Base-by-base conservation (phyloP, 164 flowering plant genomes). In the Cinnamomum micranthum region DNA sequence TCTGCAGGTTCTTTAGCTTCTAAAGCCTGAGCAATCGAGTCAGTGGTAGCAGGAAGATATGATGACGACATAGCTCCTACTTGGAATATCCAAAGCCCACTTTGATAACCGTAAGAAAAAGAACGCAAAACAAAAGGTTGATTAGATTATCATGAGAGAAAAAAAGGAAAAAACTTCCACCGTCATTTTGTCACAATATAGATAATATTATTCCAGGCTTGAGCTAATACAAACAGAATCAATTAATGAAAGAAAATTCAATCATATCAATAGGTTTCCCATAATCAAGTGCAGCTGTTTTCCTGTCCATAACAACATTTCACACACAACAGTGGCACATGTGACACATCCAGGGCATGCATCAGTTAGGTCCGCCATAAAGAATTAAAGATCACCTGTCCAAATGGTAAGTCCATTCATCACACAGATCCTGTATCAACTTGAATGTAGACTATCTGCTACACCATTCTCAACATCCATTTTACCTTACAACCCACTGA, bases 21-120 rank as follows among this genome's bases (percentile, higher is more conserved):
- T 73, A 82, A 78, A 65, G 91, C 90, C 82, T 78, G 82, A 20
- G 83, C 85, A 69, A 90, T 72, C 5, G 90, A 90, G 12, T 87
- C 93, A 14, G 89, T 83, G 19, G 89, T 90, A 14, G 89, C 90
- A 2, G 90, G 89, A 74, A 89, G 87, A 79, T 83, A 82, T 1
- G 86, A 80, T 2, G 90, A 76, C 50, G 92, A 79, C 90, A 86
- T 88, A 6, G 89, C 86, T 55, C 17, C 60, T 55, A 19, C 60
- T 55, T 55, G 15, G 13, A 55, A 55, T 55, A 55, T 55, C n/a
- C 60, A 55, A 35, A 55, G 19, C 60, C 60, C 3, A 6, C 13
- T 17, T 55, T 14, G 60, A 55, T 14, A 55, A 55, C 20, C 3
- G 20, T 14, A 55, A 19, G 19, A 13, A 55, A 55, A 55, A 55